Base-by-base conservation (phyloP, 495 filamentous ascomycete genomes). In the Neurospora sp. region DNA sequence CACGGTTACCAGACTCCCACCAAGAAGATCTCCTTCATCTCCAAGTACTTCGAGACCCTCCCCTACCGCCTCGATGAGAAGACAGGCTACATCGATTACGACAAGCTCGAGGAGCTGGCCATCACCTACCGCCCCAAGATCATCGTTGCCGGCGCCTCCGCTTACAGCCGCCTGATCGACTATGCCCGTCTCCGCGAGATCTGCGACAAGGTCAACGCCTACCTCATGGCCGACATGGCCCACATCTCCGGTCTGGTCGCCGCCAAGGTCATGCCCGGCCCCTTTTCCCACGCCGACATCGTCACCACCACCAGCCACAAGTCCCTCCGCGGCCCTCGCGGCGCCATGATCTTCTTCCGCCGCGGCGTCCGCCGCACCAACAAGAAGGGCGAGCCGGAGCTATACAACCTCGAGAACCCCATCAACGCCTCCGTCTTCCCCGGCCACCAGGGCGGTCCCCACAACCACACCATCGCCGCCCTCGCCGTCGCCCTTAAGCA, bases 251-350 rank as follows among this genome's bases (percentile, higher is more conserved):
- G 96, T 73, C 86, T 98, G 60, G 90, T 99, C 42, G 96, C 96
- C 16, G 96, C 93, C 66, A 92, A 91, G 76, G 96, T 97, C 40
- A 88, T 97, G 73, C 93, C 92, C 14, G 91, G 91, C 54, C 96
- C 96, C n/a, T 99, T 99, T 82, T 84, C 84, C 54, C 88, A 93
- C 84, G 92, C 93, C 62, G 96, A 99, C 79, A 90, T 99, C 69
- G 96, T 99, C 73, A 98, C 96, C 46, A 99, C 96, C n/a, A 99
- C 96, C 54, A 96, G 92, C 54, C 96, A 99, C 88, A 99, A 99
- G 85, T 97, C 93, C 44, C 87, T 99, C 31, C 93, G 96, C 75
- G 96, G 96, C 14, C 96, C 96, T 23, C 91, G 96, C 54, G 96
- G 96, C 60, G 96, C 96, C 72, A 93, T 99, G 91, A 99, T 99